These are phyloP conservation scores for Rubroboletus satanas DNA, from an alignment of 768 basidiomycete genomes.

Conservation along the genomic window DNA sequence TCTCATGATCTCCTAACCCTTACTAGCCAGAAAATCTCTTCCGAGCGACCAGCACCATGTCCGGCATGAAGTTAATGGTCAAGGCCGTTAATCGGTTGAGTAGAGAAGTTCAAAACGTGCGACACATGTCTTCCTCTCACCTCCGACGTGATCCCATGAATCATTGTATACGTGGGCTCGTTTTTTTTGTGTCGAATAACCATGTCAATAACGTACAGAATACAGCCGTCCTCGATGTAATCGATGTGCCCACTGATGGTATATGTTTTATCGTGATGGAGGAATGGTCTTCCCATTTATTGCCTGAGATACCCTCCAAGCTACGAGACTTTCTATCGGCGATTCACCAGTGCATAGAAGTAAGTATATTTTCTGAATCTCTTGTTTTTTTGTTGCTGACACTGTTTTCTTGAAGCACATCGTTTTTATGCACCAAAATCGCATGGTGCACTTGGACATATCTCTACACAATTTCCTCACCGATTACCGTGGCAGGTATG, in stretches of 20 bases:
- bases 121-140: constrained; percentile 49
- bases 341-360: constrained; percentile 68
- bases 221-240: constrained; percentile 62
- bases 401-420: constrained; percentile 45
- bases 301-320: constrained; percentile 48
- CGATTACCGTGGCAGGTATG: constrained; percentile 59
- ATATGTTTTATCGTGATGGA: constrained; percentile 76
- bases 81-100: constrained; percentile 66
- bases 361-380: constrained; percentile 20
- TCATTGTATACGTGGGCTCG: constrained; percentile 67
- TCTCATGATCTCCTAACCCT: constrained; percentile 7
- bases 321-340: constrained; percentile 51
- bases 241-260: constrained; percentile 49
- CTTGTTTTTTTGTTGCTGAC: neutral
- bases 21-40: constrained; percentile 68
- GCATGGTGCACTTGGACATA: constrained; percentile 69
- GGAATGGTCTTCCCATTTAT: constrained; percentile 67
- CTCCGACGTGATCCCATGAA: constrained; percentile 61
- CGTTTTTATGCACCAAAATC: constrained; percentile 64
- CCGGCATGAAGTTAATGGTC: constrained; percentile 53
- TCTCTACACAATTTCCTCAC: constrained; percentile 67
- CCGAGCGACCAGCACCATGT: constrained; percentile 52
- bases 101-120: constrained; percentile 59
- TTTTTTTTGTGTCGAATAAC: neutral
- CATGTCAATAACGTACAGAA: constrained; percentile 7